Base-by-base conservation (phyloP, 1,284 basidiomycete species). In the Ganoderma meredithae region DNA sequence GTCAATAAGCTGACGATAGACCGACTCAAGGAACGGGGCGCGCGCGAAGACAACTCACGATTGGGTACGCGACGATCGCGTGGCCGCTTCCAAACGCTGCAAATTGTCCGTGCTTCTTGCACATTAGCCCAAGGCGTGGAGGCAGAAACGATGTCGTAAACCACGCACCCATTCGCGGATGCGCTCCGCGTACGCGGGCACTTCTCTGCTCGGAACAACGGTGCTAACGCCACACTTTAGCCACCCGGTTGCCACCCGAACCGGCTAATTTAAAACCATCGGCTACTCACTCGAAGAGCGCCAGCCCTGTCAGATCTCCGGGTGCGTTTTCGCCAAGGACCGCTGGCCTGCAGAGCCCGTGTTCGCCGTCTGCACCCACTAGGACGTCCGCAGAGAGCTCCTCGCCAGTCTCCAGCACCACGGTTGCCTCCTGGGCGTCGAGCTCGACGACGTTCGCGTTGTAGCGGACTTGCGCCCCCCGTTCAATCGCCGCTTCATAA, bases 341-440 rank as follows among this genome's bases (percentile, higher is more conserved):
- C 72, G 71, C 60, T 40, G 61, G 52, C 22, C 79, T 73, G 19
- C 74, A 69, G 12, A 75, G 40, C 17, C 79, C 76, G 41, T 69
- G 63, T n/a, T 79, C 77, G 2, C 90, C 90, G 70, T 91, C 90
- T 0, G 90, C 89, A 8, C 89, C 90, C 39, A 92, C 78, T 60
- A 92, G 81, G 15, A 91, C 81, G 71, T 92, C 86, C 10, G 83
- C 87, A 1, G 73, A 69, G 41, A 90, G 65, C n/a, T 78, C 77
- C 65, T 84, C 82, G 7, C 89, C 88, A 2, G 81, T 81, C 7
- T 80, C 79, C 7, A 90, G 76, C 52, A 43, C 73, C 55, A 75
- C 83, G 85, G 87, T 4, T 13, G 65, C 61, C 15, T 64, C 70
- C 7, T 67, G 67, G 1, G 69, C 40, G 33, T 73, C 72, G n/a